Conservation (phyloP, 495 filamentous ascomycete species). For the Aspergillus carlsbadensis region DNA sequence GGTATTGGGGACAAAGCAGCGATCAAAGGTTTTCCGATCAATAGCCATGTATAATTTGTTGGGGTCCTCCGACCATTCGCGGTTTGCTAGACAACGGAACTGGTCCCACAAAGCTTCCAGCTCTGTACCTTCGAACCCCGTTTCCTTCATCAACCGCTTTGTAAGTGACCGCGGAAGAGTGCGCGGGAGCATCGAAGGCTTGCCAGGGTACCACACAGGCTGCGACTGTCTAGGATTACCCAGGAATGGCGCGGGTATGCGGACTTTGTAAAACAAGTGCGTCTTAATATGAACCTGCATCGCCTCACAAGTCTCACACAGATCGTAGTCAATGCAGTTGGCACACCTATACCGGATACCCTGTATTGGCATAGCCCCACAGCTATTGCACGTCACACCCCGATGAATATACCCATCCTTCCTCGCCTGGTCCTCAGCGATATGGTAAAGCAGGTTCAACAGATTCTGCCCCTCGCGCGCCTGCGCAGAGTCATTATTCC, state of each 20-base stretch:
- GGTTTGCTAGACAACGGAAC: slow-evolving; percentile 86
- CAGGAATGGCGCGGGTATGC: slow-evolving; percentile 68
- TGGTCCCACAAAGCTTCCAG: slow-evolving; percentile 95
- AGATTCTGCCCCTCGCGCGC: slow-evolving; percentile 70
- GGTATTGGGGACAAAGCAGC: slow-evolving; percentile 80
- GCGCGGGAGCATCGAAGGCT: slow-evolving; percentile 65
- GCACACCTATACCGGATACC: slow-evolving; percentile 89
- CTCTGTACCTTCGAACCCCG: slow-evolving; percentile 76
- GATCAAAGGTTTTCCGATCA: slow-evolving; percentile 85
- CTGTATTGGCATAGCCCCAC: slow-evolving; percentile 79
- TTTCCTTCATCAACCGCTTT: slow-evolving; percentile 65
- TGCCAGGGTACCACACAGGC: slow-evolving; percentile 87
- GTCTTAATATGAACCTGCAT: slow-evolving; percentile 84
- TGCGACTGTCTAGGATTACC: slow-evolving; percentile 66
- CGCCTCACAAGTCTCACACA: slow-evolving; percentile 86
- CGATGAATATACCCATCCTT: slow-evolving; percentile 90
- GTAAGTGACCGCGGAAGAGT: slow-evolving; percentile 62
- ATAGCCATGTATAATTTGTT: slow-evolving; percentile 77
- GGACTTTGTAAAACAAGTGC: slow-evolving; percentile 93
- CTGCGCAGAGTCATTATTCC: slow-evolving; percentile 50
- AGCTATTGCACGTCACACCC: slow-evolving; percentile 89
- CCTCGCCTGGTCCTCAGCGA: slow-evolving; percentile 78
- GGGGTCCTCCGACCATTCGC: slow-evolving; percentile 81
- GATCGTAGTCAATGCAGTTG: slow-evolving; percentile 90
- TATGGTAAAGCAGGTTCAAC: slow-evolving; percentile 69